Conservation (phyloP, 441 rosid genomes). For the Aquilaria agallochum region DNA sequence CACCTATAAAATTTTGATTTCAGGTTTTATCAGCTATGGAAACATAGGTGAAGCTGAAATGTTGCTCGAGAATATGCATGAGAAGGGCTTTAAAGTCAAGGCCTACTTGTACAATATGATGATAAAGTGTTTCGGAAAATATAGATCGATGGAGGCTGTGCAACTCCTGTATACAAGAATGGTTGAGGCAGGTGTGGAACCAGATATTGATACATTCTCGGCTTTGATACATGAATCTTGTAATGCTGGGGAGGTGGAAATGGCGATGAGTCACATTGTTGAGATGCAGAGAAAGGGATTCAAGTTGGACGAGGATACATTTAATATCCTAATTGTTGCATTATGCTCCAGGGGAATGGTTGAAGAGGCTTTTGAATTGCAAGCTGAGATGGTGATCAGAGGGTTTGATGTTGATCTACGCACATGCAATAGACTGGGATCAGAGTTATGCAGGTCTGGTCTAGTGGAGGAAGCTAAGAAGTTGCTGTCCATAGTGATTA, state of each 20-base stretch:
- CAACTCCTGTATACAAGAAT: constrained; percentile 23
- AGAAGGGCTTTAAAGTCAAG: constrained; percentile 29
- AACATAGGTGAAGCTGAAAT: constrained; percentile 30
- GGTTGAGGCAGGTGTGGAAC: constrained; percentile 19
- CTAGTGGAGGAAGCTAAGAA: constrained; percentile 22
- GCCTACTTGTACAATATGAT: constrained; percentile 33
- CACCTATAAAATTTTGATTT: constrained; percentile 27
- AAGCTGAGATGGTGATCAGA: constrained; percentile 23
- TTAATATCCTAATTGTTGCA: constrained; percentile 19
- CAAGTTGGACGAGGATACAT: constrained; percentile 27
- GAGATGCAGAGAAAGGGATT: constrained; percentile 26
- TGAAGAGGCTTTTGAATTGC: constrained; percentile 21
- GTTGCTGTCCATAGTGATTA: constrained; percentile 26
- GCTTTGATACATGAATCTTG: constrained; percentile 30
- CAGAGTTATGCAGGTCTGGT: constrained; percentile 20
- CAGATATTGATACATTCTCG: constrained; percentile 32
- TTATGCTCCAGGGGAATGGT: constrained; percentile 29
- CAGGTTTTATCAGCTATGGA: constrained; percentile 32
- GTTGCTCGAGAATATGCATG: constrained; percentile 32
- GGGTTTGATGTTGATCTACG: constrained; percentile 20
- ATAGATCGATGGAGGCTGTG: constrained; percentile 23
- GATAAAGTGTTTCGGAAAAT: constrained; percentile 20
- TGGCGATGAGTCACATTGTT: constrained; percentile 13
- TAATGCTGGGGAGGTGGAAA: constrained; percentile 23
- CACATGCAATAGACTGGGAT: constrained; percentile 14